Conservation (phyloP, 1,284 basidiomycete genomes). For the Agaricales sp. region DNA sequence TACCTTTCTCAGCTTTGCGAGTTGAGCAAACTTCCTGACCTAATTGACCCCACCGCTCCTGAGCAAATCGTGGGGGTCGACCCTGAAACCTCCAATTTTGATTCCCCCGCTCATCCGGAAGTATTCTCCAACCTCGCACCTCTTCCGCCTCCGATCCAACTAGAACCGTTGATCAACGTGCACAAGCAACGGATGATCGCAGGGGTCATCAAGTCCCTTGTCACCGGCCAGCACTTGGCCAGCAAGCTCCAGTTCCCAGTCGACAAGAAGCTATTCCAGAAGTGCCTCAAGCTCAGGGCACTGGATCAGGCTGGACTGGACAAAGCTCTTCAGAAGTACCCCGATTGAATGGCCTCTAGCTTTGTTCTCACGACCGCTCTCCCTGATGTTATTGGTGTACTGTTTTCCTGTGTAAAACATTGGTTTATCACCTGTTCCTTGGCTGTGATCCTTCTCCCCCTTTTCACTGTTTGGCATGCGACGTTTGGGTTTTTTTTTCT, state of each 20-base stretch:
- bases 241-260: conserved; percentile 57
- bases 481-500: too few species aligned
- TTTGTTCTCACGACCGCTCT: too few species aligned
- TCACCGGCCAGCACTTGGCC: conserved; percentile 74
- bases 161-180: conserved; percentile 82
- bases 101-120: conserved; percentile 60
- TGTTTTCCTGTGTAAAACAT: too few species aligned
- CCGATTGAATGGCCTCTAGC: neutral
- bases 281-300: conserved; percentile 61
- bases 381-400: too few species aligned
- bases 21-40: conserved; percentile 61
- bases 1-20: conserved; percentile 68
- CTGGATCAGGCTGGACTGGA: conserved; percentile 43
- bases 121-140: conserved; percentile 63
- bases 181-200: conserved; percentile 81
- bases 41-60: conserved; percentile 77
- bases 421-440: too few species aligned
- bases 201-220: conserved; percentile 63
- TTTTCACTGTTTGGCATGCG: too few species aligned
- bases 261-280: conserved; percentile 66
- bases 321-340: conserved; percentile 22
- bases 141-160: conserved; percentile 61
- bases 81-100: conserved; percentile 47
- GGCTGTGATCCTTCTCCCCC: too few species aligned
- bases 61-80: conserved; percentile 58